Evolutionary conservation across 306 rosid genomes (phyloP).

Genomic region (Boehmeria nivea): DNA sequence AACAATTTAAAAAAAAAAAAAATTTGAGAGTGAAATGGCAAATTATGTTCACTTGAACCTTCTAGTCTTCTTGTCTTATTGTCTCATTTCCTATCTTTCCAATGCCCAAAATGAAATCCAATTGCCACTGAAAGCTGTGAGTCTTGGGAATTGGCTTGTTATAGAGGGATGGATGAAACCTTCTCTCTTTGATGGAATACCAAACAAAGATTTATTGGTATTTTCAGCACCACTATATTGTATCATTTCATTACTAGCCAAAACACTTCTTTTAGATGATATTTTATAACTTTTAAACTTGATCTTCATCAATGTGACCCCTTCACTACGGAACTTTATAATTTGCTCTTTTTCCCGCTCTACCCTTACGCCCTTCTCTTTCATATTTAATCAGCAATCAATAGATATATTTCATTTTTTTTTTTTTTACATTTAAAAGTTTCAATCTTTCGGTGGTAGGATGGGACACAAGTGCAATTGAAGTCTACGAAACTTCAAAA

Average conservation of each 20-base stretch:
- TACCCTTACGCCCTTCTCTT: no score
- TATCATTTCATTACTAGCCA: background rate
- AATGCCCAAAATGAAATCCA: conserved; percentile 26
- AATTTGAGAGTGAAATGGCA: conserved; percentile 4
- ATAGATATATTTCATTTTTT: background rate
- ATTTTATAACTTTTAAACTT: background rate
- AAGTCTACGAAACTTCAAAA: conserved; percentile 43
- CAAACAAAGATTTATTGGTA: conserved; percentile 61
- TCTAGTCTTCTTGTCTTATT: conserved; percentile 12
- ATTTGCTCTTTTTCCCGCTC: background rate
- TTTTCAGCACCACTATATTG: background rate
- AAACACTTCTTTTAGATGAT: background rate
- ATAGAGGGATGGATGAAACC: conserved; percentile 73
- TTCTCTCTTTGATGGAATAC: conserved; percentile 48
- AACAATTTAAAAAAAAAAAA: background rate
- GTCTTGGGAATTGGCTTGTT: conserved; percentile 62
- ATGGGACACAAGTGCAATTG: conserved; percentile 61
- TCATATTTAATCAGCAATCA: background rate
- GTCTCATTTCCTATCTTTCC: conserved; percentile 21
- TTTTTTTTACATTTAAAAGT: background rate
- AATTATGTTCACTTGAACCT: conserved; percentile 7
- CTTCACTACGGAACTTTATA: background rate
- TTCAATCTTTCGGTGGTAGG: conserved; percentile 38
- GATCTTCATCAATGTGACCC: background rate
- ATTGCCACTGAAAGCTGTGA: conserved; percentile 56